Conservation (phyloP, 1,284 basidiomycete species). For the Puccinia sorghi region DNA sequence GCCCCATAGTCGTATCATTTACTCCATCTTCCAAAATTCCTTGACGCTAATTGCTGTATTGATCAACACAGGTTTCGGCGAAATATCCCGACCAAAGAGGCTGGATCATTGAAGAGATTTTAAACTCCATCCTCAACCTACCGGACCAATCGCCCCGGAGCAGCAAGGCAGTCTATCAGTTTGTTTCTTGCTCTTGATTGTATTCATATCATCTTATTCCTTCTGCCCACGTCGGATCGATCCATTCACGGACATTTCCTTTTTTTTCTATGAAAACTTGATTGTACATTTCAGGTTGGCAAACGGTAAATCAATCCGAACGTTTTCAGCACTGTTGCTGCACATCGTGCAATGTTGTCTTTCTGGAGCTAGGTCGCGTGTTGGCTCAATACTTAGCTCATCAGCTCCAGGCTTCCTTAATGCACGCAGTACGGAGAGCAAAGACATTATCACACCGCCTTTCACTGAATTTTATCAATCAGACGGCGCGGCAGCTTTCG, state of each 20-base stretch:
- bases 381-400: constrained; percentile 14
- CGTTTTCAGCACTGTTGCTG: constrained; percentile 42
- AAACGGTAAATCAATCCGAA: constrained; percentile 49
- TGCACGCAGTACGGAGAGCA: background rate
- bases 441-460: background rate
- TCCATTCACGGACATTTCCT: background rate
- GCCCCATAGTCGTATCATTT: background rate
- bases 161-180: constrained; percentile 37
- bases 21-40: background rate
- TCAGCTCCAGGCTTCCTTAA: constrained; percentile 1
- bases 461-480: background rate
- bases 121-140: constrained; percentile 56
- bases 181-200: background rate
- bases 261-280: background rate
- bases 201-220: background rate
- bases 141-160: constrained; percentile 55
- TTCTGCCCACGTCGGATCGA: background rate
- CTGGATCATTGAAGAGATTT: constrained; percentile 58
- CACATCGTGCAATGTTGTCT: constrained; percentile 45
- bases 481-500: constrained; percentile 11
- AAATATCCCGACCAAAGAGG: constrained; percentile 55
- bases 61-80: constrained; percentile 54
- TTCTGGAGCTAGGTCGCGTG: constrained; percentile 10
- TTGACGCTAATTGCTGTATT: background rate
- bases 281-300: constrained; percentile 14